A percentile compares a stretch with the other conserved stretches of the same genome.
Conservation (phyloP, 148 eudicot genomes). For the Rhododendron simsii region DNA sequence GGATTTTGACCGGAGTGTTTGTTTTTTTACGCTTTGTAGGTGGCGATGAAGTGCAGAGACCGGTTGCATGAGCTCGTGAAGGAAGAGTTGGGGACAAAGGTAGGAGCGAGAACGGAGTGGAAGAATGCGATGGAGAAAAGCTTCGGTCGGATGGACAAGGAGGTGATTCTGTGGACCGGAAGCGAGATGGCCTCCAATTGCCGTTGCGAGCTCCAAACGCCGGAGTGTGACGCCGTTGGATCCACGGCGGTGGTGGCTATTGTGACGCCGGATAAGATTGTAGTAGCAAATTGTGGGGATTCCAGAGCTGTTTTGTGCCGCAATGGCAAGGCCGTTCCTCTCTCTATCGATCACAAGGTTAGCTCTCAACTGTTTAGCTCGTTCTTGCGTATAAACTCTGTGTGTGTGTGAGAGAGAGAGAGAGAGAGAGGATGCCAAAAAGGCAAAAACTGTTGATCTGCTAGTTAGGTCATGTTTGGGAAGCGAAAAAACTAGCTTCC, state of each 20-base stretch:
- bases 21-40: conserved; percentile 19
- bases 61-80: conserved; percentile 39
- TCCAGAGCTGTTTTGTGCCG: conserved; percentile 70
- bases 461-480: background rate
- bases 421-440: background rate
- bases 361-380: background rate
- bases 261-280: conserved; percentile 45
- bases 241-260: conserved; percentile 78
- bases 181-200: conserved; percentile 32
- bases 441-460: background rate
- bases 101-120: conserved; percentile 30
- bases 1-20: background rate
- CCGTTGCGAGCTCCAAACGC: conserved; percentile 64
- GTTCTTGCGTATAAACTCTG: background rate
- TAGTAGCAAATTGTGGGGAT: conserved; percentile 77
- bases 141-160: conserved; percentile 68
- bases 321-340: conserved; percentile 46
- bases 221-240: conserved; percentile 75
- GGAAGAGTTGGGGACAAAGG: conserved; percentile 28
- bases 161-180: conserved; percentile 29
- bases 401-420: background rate
- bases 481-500: too few relatives aligned
- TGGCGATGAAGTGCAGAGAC: conserved; percentile 43
- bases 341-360: conserved; percentile 77
- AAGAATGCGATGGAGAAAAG: conserved; percentile 55